A percentile compares a stretch with the other conserved stretches of the same genome.
Conservation (phyloP, 108 stramenopile genomes). For the Skeletonema costatum region DNA sequence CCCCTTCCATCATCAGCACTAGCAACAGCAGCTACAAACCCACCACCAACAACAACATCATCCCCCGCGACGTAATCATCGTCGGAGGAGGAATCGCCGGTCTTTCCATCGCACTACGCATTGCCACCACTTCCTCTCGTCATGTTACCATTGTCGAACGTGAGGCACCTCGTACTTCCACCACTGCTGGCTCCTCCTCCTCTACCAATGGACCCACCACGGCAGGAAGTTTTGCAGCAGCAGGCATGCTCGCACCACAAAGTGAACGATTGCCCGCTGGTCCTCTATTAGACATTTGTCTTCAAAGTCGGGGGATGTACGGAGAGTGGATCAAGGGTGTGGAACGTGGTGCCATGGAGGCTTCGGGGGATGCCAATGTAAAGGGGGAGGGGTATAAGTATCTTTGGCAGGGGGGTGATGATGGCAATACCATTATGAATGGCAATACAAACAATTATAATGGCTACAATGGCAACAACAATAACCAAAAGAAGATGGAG, state of each 20-base stretch:
- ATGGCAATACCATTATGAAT: constrained; percentile 3
- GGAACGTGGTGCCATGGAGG: constrained; percentile 66
- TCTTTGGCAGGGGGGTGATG: constrained; percentile 40
- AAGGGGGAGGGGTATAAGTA: constrained; percentile 56
- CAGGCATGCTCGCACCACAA: constrained; percentile 90
- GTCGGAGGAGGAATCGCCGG: constrained; percentile 82
- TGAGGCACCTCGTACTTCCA: constrained; percentile 23
- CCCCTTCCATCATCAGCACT: neutral
- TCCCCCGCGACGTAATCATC: constrained; percentile 68
- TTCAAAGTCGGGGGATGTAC: constrained; percentile 74
- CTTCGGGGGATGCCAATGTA: neutral
- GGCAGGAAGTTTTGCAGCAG: constrained; percentile 72
- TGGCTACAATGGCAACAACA: neutral
- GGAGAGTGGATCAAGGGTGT: constrained; percentile 68
- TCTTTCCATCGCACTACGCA: constrained; percentile 69
- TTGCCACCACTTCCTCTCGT: constrained; percentile 63
- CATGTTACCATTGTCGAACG: constrained; percentile 78
- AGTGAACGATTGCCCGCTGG: constrained; percentile 87
- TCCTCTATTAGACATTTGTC: constrained; percentile 81
- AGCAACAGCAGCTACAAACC: neutral
- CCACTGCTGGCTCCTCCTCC: neutral
- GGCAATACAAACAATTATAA: neutral
- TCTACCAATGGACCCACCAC: constrained; percentile 5
- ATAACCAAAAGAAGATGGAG: constrained; percentile 15
- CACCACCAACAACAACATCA: constrained; percentile 1